phyloP scores from a whole-genome alignment of 306 rosid genomes.

The Prosopis cineraria region DNA sequence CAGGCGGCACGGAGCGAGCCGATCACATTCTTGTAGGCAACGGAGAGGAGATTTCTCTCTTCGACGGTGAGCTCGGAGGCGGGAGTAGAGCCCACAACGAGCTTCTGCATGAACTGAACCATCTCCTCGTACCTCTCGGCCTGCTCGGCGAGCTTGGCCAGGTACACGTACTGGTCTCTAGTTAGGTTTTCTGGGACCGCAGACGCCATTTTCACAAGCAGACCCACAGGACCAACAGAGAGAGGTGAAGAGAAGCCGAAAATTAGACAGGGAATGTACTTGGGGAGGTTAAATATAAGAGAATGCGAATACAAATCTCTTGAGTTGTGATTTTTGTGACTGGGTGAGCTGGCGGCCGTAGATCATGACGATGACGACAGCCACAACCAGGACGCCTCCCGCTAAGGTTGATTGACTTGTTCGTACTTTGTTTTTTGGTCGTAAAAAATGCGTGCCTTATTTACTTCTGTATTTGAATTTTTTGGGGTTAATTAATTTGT shows the following conservation, averaged over 20 bases:
- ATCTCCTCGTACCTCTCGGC: conserved; percentile 84
- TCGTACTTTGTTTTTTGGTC: background rate
- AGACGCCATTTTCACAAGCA: conserved; percentile 44
- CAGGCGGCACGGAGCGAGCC: conserved; percentile 80
- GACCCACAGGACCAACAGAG: background rate
- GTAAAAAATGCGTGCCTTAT: background rate
- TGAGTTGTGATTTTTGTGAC: conserved; percentile 12
- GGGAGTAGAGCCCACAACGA: conserved; percentile 60
- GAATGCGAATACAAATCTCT: background rate
- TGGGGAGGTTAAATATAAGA: background rate
- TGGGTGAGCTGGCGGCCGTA: conserved; percentile 37
- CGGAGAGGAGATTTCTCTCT: conserved; percentile 72
- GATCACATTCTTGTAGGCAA: conserved; percentile 77
- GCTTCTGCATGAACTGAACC: conserved; percentile 85
- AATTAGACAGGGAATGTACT: background rate
- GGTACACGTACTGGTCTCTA: conserved; percentile 70
- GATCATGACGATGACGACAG: background rate
- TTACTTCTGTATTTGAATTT: too few species aligned
- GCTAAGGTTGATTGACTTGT: background rate
- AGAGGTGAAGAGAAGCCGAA: background rate
- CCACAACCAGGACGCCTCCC: background rate
- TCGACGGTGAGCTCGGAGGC: conserved; percentile 68
- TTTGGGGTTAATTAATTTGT: too few species aligned
- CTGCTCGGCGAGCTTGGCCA: conserved; percentile 74
- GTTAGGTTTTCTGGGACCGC: conserved; percentile 58